Conservation (phyloP, 2,329 filamentous ascomycete species). For the Trichoderma sp. region DNA sequence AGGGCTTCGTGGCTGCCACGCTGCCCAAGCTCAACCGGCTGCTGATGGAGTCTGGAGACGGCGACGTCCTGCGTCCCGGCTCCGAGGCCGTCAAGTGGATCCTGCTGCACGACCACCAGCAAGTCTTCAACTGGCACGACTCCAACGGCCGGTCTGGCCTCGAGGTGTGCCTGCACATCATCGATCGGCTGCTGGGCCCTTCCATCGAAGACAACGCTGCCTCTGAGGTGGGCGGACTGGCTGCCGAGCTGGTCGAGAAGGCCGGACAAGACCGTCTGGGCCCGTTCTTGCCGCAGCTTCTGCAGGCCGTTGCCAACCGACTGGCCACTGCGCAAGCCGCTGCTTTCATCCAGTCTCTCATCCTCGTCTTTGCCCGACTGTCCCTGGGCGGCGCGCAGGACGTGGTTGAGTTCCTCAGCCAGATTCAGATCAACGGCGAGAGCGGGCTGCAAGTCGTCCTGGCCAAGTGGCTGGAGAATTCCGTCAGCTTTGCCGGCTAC, state of each 20-base stretch:
- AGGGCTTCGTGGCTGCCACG: conserved; percentile 79
- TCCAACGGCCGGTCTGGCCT: conserved; percentile 78
- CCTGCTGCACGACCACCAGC: conserved; percentile 83
- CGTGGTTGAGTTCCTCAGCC: conserved; percentile 87
- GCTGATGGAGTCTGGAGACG: conserved; percentile 81
- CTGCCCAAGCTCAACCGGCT: conserved; percentile 86
- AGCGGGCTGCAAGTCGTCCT: conserved; percentile 88
- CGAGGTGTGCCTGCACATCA: conserved; percentile 86
- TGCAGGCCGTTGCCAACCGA: conserved; percentile 84
- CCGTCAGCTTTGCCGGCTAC: conserved; percentile 95
- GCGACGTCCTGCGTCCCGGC: conserved; percentile 82
- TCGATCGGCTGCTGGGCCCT: conserved; percentile 84
- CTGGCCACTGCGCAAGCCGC: conserved; percentile 81
- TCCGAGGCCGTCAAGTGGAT: conserved; percentile 88
- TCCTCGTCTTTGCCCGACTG: conserved; percentile 89
- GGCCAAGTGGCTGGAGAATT: conserved; percentile 96
- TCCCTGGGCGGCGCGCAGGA: conserved; percentile 83
- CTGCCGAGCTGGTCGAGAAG: conserved; percentile 93
- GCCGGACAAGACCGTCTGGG: conserved; percentile 89
- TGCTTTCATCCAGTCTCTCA: conserved; percentile 92
- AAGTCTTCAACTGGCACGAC: conserved; percentile 86
- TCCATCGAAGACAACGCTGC: conserved; percentile 89
- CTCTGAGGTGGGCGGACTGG: conserved; percentile 92
- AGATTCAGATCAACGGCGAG: conserved; percentile 76
- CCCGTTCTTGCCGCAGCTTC: conserved; percentile 83